Percentiles rank a stretch among this genome's conserved stretches.
These are phyloP conservation scores for Rhododendron griersonianum DNA, from an alignment of 148 eudicot species.

Conservation along the genomic window DNA sequence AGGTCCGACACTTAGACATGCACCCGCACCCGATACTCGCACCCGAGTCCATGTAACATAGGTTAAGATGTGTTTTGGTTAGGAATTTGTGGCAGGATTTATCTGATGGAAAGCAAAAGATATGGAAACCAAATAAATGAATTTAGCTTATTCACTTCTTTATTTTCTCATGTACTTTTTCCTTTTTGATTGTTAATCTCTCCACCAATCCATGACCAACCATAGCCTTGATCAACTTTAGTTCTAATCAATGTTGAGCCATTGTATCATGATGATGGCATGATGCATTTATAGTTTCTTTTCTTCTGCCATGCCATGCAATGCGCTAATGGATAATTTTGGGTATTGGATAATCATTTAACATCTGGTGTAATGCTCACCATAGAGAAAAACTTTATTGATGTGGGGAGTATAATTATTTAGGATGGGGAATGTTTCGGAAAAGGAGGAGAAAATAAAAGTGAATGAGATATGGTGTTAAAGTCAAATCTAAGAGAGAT, in stretches of 20 bases:
- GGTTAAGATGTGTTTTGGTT: neutral
- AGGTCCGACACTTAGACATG: too few species aligned
- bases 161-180: neutral
- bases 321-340: constrained; percentile 15
- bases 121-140: neutral
- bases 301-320: neutral
- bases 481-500: constrained; percentile 23
- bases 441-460: constrained; percentile 8
- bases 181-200: neutral
- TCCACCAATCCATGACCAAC: neutral
- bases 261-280: constrained; percentile 2
- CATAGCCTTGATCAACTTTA: neutral
- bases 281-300: neutral
- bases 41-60: too few species aligned
- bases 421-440: constrained; percentile 6
- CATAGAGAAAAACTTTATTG: neutral
- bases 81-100: neutral
- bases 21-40: too few species aligned
- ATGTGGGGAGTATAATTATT: constrained; percentile 25
- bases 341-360: constrained; percentile 19
- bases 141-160: neutral
- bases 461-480: constrained; percentile 9
- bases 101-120: neutral
- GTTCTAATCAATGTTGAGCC: neutral
- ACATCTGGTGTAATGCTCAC: constrained; percentile 12